These are phyloP conservation scores for Tolypocladium ovalisporum DNA, from an alignment of 2,329 filamentous ascomycete species.

Conservation along the genomic window DNA sequence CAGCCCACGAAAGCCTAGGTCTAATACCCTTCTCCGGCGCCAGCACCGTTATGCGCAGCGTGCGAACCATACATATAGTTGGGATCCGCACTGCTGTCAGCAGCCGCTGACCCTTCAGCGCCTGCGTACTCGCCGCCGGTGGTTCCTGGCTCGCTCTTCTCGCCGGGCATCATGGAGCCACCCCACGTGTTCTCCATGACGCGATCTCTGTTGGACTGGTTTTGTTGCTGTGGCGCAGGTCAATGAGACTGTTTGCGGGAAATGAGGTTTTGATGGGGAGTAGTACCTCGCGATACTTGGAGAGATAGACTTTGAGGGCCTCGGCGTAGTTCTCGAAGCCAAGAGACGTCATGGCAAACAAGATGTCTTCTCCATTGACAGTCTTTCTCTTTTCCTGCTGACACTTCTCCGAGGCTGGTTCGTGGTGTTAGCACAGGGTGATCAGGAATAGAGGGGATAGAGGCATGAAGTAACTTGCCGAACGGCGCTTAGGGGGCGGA, in stretches of 20 bases:
- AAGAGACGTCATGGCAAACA: conserved; percentile 97
- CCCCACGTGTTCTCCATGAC: conserved; percentile 24
- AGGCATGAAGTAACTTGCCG: neutral
- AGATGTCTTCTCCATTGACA: conserved; percentile 95
- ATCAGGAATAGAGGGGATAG: neutral
- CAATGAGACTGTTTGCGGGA: neutral
- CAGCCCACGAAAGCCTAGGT: neutral
- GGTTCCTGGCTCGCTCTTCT: conserved; percentile 18
- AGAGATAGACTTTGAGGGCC: conserved; percentile 93
- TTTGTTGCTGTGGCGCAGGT: conserved; percentile 24
- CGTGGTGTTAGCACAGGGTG: conserved; percentile 7
- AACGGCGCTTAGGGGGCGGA: neutral
- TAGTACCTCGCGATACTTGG: conserved; percentile 86
- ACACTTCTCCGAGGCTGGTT: conserved; percentile 89
- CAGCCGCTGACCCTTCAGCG: conserved; percentile 25
- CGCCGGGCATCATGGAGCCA: conserved; percentile 18
- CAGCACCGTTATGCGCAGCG: conserved; percentile 47
- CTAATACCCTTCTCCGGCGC: conserved; percentile 40
- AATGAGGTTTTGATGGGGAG: neutral
- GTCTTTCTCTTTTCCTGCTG: conserved; percentile 99
- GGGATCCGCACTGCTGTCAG: conserved; percentile 29
- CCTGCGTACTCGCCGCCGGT: conserved; percentile 28
- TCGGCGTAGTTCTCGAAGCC: conserved; percentile 99
- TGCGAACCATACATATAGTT: conserved; percentile 45
- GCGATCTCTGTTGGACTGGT: conserved; percentile 28